Conservation (phyloP, 805 yeast species). For the Candida piceae region DNA sequence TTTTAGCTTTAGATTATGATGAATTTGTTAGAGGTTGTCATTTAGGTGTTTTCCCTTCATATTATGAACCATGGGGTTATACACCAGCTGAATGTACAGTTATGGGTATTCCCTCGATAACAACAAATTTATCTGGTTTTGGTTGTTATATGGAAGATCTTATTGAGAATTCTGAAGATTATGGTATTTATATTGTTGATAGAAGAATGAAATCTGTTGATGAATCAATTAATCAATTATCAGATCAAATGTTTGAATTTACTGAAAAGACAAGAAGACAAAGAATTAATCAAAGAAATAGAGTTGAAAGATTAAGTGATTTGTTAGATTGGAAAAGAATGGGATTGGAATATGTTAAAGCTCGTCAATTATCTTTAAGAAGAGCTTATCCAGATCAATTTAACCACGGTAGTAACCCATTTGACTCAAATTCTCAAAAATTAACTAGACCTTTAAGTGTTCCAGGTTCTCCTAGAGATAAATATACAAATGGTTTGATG, state of each 20-base stretch:
- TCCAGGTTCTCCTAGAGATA: conserved; percentile 93
- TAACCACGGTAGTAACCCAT: conserved; percentile 38
- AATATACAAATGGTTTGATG: conserved; percentile 56
- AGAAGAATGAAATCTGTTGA: conserved; percentile 89
- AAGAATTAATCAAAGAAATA: conserved; percentile 94
- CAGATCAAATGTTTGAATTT: conserved; percentile 86
- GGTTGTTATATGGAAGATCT: conserved; percentile 99
- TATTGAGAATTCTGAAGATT: conserved; percentile 89
- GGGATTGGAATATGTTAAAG: conserved; percentile 96
- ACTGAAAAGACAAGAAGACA: conserved; percentile 89
- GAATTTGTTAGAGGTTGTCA: conserved; percentile 98
- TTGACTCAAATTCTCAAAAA: conserved; percentile 44
- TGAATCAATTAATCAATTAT: conserved; percentile 86
- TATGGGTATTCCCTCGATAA: conserved; percentile 97
- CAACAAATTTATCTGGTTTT: conserved; percentile 93
- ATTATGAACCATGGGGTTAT: conserved; percentile 99
- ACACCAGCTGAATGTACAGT: conserved; percentile 99
- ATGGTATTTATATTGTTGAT: conserved; percentile 96
- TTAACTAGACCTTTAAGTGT: conserved; percentile 89
- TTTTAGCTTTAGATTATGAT: conserved; percentile 88
- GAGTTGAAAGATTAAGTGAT: conserved; percentile 92
- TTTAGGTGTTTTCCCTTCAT: conserved; percentile 96
- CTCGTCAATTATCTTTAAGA: conserved; percentile 84
- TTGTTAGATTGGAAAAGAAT: conserved; percentile 95
- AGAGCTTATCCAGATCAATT: conserved; percentile 91